These are phyloP conservation scores for Starmera dryadoides DNA, from an alignment of 805 yeast species.

Conservation along the genomic window DNA sequence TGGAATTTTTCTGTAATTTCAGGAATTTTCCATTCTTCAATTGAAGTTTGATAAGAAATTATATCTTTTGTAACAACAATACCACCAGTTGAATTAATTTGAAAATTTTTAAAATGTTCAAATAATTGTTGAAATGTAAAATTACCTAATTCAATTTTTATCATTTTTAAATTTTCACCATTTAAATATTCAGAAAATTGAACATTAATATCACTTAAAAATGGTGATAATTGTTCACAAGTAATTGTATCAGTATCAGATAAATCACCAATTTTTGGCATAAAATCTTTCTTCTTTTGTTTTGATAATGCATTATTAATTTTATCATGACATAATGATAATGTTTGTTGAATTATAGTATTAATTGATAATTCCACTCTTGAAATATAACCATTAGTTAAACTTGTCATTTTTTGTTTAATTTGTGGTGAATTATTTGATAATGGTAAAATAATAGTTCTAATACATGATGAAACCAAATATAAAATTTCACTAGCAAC, in stretches of 20 bases:
- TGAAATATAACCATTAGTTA: constrained; percentile 54
- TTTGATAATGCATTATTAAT: constrained; percentile 44
- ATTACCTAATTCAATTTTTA: constrained; percentile 51
- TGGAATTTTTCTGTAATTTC: constrained; percentile 58
- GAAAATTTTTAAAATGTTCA: constrained; percentile 67
- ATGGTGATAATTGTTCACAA: constrained; percentile 54
- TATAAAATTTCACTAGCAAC: constrained; percentile 52
- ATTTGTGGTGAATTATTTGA: constrained; percentile 51
- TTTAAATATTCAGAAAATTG: constrained; percentile 31
- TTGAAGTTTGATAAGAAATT: constrained; percentile 61
- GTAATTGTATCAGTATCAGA: constrained; percentile 61
- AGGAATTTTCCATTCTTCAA: constrained; percentile 60
- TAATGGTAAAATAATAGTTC: constrained; percentile 70
- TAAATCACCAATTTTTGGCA: constrained; percentile 34
- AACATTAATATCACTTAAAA: constrained; percentile 36
- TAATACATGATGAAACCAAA: constrained; percentile 63
- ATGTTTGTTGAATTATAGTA: constrained; percentile 51
- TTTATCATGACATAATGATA: constrained; percentile 44
- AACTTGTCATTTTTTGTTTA: constrained; percentile 50
- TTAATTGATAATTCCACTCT: constrained; percentile 62
- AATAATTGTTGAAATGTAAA: constrained; percentile 51
- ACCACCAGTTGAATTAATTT: constrained; percentile 79
- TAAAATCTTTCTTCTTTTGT: constrained; percentile 73
- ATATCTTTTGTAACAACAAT: constrained; percentile 75
- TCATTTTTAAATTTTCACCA: constrained; percentile 40